Percentiles rank a stretch among this genome's conserved stretches.
Evolutionary conservation across 148 eudicot genomes (phyloP).

Genomic region (Spergularia marina): DNA sequence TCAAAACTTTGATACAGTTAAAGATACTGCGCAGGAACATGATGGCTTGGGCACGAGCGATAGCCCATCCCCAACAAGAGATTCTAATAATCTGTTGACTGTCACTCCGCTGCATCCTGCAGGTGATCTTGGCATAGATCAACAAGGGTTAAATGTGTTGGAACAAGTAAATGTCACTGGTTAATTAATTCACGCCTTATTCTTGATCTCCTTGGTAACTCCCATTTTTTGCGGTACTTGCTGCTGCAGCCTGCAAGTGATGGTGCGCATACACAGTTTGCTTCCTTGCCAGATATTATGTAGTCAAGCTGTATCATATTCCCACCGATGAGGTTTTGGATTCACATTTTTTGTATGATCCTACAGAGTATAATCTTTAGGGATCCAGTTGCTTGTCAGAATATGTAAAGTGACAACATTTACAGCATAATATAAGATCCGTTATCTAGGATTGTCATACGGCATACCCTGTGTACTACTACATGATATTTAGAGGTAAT

Average conservation of each 20-base stretch:
- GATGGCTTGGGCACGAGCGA: conserved; percentile 32
- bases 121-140: background rate
- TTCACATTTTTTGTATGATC: background rate
- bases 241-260: background rate
- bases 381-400: conserved; percentile 1
- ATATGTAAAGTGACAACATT: conserved; percentile 7
- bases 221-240: background rate
- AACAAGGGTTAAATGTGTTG: background rate
- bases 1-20: conserved; percentile 22
- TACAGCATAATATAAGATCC: background rate
- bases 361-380: background rate
- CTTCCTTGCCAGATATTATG: background rate
- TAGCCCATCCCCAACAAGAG: conserved; percentile 15
- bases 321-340: background rate
- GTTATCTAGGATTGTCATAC: background rate
- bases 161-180: conserved; percentile 23
- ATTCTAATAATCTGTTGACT: conserved; percentile 9
- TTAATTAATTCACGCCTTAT: background rate
- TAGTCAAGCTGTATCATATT: conserved; percentile 4
- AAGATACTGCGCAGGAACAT: background rate
- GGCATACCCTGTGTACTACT: too few species aligned
- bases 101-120: background rate
- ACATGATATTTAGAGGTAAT: too few species aligned
- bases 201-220: background rate
- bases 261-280: background rate